These are phyloP conservation scores for Raffaelea ambrosiae DNA, from an alignment of 2,329 filamentous ascomycete genomes.

Conservation along the genomic window DNA sequence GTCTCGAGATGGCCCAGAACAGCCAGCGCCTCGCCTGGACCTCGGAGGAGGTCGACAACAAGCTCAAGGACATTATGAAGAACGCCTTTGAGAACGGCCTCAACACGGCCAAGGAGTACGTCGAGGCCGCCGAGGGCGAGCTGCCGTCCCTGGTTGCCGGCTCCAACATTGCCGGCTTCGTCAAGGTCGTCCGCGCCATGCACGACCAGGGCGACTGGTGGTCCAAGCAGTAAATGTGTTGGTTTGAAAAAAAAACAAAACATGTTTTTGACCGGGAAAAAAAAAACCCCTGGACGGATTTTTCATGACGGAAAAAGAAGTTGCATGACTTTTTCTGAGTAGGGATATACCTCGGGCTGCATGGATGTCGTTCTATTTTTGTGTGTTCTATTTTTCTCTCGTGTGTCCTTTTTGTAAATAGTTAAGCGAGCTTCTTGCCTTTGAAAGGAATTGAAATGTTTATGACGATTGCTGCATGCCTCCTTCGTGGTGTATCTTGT, in stretches of 20 bases:
- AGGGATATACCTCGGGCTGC: not conserved
- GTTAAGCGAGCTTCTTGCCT: not conserved
- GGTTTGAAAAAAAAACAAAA: slow-evolving; percentile 4
- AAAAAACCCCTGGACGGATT: not conserved
- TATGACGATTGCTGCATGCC: not conserved
- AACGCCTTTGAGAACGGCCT: slow-evolving; percentile 84
- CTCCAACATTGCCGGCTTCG: slow-evolving; percentile 95
- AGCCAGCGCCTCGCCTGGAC: slow-evolving; percentile 78
- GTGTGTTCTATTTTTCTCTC: not conserved
- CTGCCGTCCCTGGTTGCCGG: slow-evolving; percentile 86
- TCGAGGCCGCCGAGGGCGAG: slow-evolving; percentile 68
- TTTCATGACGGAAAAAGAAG: not conserved
- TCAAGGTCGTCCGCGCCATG: slow-evolving; percentile 94
- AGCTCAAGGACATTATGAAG: slow-evolving; percentile 93
- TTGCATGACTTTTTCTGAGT: not conserved
- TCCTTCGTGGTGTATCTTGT: too few relatives aligned
- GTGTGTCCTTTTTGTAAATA: not conserved
- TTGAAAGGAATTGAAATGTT: not conserved
- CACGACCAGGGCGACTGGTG: slow-evolving; percentile 96
- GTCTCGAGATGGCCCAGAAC: slow-evolving; percentile 99
- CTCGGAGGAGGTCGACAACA: slow-evolving; percentile 77
- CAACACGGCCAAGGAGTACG: slow-evolving; percentile 82
- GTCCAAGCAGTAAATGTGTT: slow-evolving; percentile 22
- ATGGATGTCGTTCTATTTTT: not conserved
- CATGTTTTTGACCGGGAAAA: too few relatives aligned